Evolutionary conservation across 1,139 yeast genomes (phyloP), one percentile per base, ranked within the genome.

Genomic region (Keqinozyma sinolaborantium): DNA sequence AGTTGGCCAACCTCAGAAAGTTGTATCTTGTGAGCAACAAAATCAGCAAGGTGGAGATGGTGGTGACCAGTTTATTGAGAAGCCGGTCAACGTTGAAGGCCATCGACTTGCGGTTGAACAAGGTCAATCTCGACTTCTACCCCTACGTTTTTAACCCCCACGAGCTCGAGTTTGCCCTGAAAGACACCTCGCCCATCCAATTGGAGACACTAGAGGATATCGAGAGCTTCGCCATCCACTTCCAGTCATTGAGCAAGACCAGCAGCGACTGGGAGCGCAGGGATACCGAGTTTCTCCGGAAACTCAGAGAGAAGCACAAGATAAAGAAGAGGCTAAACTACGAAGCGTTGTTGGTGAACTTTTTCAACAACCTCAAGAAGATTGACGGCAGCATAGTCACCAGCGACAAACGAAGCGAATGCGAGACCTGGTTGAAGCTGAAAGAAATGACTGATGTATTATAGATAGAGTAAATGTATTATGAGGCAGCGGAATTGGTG

Each of bases 111-210:
- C 56, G 82, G 32, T 66, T 74, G 35, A 77, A 77, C 42, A 70
- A 77, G 7, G 44, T 74, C 25, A 75, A 69, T 26, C 52, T 56
- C 23, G 68, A 63, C 10, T 58, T 73, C 28, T 76, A 77, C 45
- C 79, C 81, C 1, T 73, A 62, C 44, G 73, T 76, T 2, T 75
- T 75, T 49, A 67, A 65, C 38, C 70, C 73, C 3, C 60, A 66
- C 12, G 77, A 72, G 38, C 42, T 60, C 13, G 65, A 59, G 15
- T 44, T 45, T 28, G 47, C 50, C 12, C 23, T 38, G 19, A 30
- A 35, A 15, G 34, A 36, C 4, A 36, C 45, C n/a, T 41, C 44
- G 29, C 65, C 68, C 4, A 66, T 68, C 13, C 68, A 65, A 24
- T 47, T 70, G 24, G 73, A 68, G 30, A 59, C 63, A 3, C 44